A percentile compares a stretch with the other conserved stretches of the same genome.
phyloP scores from a whole-genome alignment of 148 eudicot species.

The Spergularia marina region DNA sequence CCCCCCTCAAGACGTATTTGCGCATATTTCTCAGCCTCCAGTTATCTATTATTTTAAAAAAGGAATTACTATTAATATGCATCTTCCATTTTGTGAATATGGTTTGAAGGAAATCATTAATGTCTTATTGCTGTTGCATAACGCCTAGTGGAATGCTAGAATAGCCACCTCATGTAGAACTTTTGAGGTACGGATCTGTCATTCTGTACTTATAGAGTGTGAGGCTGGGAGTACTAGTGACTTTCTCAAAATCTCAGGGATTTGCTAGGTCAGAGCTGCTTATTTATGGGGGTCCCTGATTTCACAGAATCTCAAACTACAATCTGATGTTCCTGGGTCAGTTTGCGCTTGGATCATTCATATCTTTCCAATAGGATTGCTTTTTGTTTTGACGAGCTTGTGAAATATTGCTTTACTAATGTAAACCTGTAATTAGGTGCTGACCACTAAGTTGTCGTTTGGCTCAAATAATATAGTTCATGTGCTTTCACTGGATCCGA shows the following conservation, averaged over 20 bases:
- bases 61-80: background rate
- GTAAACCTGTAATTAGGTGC: too few species aligned
- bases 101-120: background rate
- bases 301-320: background rate
- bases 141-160: background rate
- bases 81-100: background rate
- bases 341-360: too few species aligned
- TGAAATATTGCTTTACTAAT: too few species aligned
- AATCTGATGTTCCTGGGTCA: background rate
- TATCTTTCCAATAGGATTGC: too few species aligned
- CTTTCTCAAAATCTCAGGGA: background rate
- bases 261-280: background rate
- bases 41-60: background rate
- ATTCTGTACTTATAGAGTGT: background rate
- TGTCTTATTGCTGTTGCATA: background rate
- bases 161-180: background rate
- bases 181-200: too few species aligned
- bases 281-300: background rate
- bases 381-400: too few species aligned
- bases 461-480: too few species aligned
- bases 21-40: background rate
- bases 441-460: too few species aligned
- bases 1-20: background rate
- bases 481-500: background rate
- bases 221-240: background rate